Evolutionary conservation across 1,284 basidiomycete genomes (phyloP).

Genomic region (Cutaneotrichosporon sp.): DNA sequence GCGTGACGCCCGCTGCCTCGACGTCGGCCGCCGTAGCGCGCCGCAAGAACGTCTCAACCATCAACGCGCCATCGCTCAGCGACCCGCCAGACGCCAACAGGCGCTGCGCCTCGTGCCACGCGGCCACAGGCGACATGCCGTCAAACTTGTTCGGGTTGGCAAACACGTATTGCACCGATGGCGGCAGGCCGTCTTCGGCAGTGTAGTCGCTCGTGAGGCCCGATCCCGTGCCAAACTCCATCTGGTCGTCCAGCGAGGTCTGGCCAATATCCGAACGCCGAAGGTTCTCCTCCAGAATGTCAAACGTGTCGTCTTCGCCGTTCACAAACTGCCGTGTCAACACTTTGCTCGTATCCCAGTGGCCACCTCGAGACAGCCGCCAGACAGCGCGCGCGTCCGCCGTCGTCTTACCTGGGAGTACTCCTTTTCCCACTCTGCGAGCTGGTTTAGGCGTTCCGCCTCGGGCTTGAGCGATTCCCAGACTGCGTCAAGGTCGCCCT

Average conservation of each 20-base stretch:
- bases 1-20: slow-evolving; percentile 53
- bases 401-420: slow-evolving; percentile 59
- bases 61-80: slow-evolving; percentile 72
- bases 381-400: neutral
- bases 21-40: slow-evolving; percentile 29
- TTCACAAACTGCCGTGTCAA: slow-evolving; percentile 34
- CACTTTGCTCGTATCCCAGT: neutral
- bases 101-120: slow-evolving; percentile 31
- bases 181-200: slow-evolving; percentile 67
- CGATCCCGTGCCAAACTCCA: slow-evolving; percentile 36
- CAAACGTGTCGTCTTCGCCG: slow-evolving; percentile 45
- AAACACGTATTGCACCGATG: slow-evolving; percentile 65
- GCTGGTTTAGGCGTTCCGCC: slow-evolving; percentile 54
- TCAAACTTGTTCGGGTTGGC: slow-evolving; percentile 51
- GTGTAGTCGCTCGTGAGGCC: slow-evolving; percentile 5
- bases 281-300: slow-evolving; percentile 38
- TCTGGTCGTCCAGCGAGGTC: slow-evolving; percentile 34
- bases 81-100: slow-evolving; percentile 73
- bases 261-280: slow-evolving; percentile 41
- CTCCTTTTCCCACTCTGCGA: slow-evolving; percentile 82
- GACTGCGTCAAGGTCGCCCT: slow-evolving; percentile 48
- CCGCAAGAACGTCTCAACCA: slow-evolving; percentile 80
- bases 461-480: slow-evolving; percentile 50
- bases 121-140: slow-evolving; percentile 14
- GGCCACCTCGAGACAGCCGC: slow-evolving; percentile 1